Evolutionary conservation across 208 protist genomes (phyloP).

Genomic region (Phytomonas serpens): DNA sequence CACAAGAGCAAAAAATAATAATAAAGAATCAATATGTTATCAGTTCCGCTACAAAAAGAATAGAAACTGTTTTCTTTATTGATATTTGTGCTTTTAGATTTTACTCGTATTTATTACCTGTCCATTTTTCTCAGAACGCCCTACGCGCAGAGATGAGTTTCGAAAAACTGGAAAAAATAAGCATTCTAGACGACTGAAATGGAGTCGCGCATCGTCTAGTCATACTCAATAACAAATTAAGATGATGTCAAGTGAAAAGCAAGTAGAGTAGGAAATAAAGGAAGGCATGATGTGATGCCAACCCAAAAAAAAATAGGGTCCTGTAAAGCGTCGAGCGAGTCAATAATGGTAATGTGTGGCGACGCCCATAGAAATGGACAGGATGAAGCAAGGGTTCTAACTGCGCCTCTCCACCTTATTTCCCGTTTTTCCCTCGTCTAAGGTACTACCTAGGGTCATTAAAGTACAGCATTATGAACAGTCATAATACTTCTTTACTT

Average conservation of each 20-base stretch:
- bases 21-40: neutral
- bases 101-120: neutral
- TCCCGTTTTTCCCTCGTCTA: neutral
- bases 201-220: neutral
- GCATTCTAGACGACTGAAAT: neutral
- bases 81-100: neutral
- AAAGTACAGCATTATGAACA: too few species aligned
- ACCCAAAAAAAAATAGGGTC: neutral
- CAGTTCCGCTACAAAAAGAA: neutral
- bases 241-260: neutral
- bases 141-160: neutral
- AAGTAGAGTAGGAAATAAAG: neutral
- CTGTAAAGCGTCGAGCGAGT: neutral
- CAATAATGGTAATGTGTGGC: neutral
- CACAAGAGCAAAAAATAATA: neutral
- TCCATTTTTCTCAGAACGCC: neutral
- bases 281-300: neutral
- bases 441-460: neutral
- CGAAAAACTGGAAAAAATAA: neutral
- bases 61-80: neutral
- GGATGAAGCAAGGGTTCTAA: neutral
- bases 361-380: neutral
- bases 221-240: neutral
- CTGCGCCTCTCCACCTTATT: neutral
- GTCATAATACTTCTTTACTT: too few species aligned